Conservation (phyloP, 352 stramenopile genomes). For the Phytophthora hibernalis region DNA sequence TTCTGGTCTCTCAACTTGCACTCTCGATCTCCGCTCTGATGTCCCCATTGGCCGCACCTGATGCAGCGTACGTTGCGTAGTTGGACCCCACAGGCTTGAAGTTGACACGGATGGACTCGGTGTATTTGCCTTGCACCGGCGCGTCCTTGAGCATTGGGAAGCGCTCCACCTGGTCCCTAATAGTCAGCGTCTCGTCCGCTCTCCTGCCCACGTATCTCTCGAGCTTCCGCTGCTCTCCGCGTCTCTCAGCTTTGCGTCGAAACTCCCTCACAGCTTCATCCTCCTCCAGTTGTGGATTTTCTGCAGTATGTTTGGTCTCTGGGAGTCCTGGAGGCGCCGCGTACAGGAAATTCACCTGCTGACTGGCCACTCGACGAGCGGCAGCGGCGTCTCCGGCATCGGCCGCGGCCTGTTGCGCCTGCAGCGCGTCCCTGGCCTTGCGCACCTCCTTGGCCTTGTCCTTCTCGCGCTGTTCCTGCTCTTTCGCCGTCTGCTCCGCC, state of each 20-base stretch:
- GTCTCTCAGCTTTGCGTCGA: conserved; percentile 58
- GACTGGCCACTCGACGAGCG: conserved; percentile 42
- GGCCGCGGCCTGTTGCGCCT: conserved; percentile 68
- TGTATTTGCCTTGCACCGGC: conserved; percentile 87
- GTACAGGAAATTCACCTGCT: conserved; percentile 84
- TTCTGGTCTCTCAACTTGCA: conserved; percentile 80
- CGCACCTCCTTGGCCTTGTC: conserved; percentile 78
- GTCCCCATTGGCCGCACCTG: conserved; percentile 83
- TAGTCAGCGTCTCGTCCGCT: conserved; percentile 74
- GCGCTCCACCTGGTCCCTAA: conserved; percentile 87
- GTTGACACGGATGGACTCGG: conserved; percentile 82
- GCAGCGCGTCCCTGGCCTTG: conserved; percentile 56
- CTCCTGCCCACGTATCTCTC: conserved; percentile 78
- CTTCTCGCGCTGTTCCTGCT: conserved; percentile 53
- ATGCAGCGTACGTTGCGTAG: conserved; percentile 89
- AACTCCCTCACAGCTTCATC: conserved; percentile 79
- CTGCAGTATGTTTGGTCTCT: conserved; percentile 36
- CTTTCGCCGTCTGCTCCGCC: conserved; percentile 74
- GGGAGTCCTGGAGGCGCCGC: conserved; percentile 71
- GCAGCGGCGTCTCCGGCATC: conserved; percentile 61
- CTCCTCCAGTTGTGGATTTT: conserved; percentile 48
- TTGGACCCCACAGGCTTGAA: conserved; percentile 86
- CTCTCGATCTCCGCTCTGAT: conserved; percentile 86
- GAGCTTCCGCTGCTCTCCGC: conserved; percentile 59
- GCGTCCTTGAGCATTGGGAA: conserved; percentile 92